Base-by-base conservation (phyloP, 495 filamentous ascomycete genomes). In the Zalerion maritima region DNA sequence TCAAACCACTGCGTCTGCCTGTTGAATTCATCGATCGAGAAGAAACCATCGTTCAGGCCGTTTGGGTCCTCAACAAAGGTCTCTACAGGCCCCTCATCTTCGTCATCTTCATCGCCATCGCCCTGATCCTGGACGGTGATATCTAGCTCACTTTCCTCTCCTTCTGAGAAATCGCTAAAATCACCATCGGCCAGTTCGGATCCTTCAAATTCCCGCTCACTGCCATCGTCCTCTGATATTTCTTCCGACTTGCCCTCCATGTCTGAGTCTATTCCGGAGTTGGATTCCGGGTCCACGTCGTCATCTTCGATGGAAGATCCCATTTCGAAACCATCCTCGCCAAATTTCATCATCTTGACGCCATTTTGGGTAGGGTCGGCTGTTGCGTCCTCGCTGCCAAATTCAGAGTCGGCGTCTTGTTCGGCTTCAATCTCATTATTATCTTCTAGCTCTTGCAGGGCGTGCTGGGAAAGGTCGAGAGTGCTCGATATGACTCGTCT, bases 1-100 rank as follows among this genome's bases (percentile, higher is more conserved):
- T 96, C 91, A 18, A 91, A 67, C 34, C 75, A 69, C 42, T 92
- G 80, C 3, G 82, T 78, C 44, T 91, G 79, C 42, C 75, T 82
- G 64, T 97, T 97, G 67, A 97, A 97, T 29, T 93, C 75, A 36
- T 96, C 85, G 37, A 97, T 92, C 1, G 83, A 94, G 56, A 97
- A 97, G 57, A 97, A 97, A 3, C 84, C 89, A 45, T 97, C 89
- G 47, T 97, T 97, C 49, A 83, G 54, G 15, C 70, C 66, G 37
- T 62, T 46, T 19, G 64, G 58, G 28, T 69, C 65, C 30, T 67
- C 57, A 10, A 64, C 52, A 15, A 61, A 43, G 17, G 53, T 52
- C n/a, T 57, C 52, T 14, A 40, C 41, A 3, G 51, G 49, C 14
- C 56, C 40, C 2, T 37, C 31, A 3, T 40, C 36, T 7, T 55